phyloP scores from a whole-genome alignment of 345 rosid species.

The Stellera chamaejasme region DNA sequence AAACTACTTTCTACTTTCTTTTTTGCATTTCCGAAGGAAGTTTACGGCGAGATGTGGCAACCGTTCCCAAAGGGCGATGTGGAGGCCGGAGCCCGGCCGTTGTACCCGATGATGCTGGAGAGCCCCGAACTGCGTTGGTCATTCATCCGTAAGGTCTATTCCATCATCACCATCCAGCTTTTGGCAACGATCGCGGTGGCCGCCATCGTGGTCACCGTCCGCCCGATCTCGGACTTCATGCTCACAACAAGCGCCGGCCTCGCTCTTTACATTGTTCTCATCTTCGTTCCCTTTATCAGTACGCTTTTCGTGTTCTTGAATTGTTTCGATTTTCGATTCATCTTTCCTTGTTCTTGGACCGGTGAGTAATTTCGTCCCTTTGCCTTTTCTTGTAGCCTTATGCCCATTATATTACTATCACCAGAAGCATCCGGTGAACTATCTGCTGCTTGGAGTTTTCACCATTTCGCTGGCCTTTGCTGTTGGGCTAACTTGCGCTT shows the following conservation, averaged over 20 bases:
- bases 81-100: constrained; percentile 47
- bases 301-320: not conserved
- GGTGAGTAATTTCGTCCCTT: not conserved
- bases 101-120: constrained; percentile 81
- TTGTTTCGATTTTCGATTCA: not conserved
- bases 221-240: constrained; percentile 57
- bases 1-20: not conserved
- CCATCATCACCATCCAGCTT: constrained; percentile 57
- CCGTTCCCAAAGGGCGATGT: constrained; percentile 46
- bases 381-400: constrained; percentile 36
- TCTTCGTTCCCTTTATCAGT: constrained; percentile 62
- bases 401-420: constrained; percentile 74
- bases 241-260: constrained; percentile 51
- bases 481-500: constrained; percentile 75
- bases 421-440: constrained; percentile 83
- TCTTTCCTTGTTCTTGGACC: not conserved
- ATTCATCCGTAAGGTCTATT: constrained; percentile 69
- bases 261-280: constrained; percentile 62
- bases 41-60: constrained; percentile 31
- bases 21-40: not conserved
- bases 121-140: constrained; percentile 82
- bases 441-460: constrained; percentile 62
- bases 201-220: constrained; percentile 52
- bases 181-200: constrained; percentile 72
- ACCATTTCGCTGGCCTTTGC: constrained; percentile 56